Evolutionary conservation across 768 basidiomycete species (phyloP), one percentile per base, ranked within the genome.

Genomic region (Tylopilus plumbeoviolaceoides): DNA sequence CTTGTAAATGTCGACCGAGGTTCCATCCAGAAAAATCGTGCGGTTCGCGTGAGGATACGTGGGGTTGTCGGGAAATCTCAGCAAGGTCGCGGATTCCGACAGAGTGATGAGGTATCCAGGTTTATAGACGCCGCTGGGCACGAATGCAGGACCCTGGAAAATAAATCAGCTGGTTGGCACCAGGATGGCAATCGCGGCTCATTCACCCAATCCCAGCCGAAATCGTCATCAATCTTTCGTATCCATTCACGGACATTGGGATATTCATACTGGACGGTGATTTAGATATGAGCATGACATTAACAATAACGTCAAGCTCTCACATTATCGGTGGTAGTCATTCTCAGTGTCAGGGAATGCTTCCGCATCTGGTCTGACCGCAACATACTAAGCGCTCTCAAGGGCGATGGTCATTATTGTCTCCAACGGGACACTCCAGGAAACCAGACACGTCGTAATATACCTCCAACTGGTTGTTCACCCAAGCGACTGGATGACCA

Each of bases 201-300:
- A 4, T 50, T 23, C 52, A 81, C 78, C 81, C 80, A 83, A 63
- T 83, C 81, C 80, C 81, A 84, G 1, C 82, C 81, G 54, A 81
- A 83, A 59, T 84, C 81, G 4, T 74, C 75, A 30, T 75, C 69
- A 3, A 73, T 70, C 60, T 84, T 82, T 1, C 81, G 74, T 25
- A 81, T 69, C 65, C 72, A 81, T 27, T 73, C 69, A 45, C 75
- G 75, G 33, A 76, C 71, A 12, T 8, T 73, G 10, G 79, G 75
- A 54, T 77, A 80, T 57, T 80, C 80, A 49, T 72, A 81, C 78
- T 81, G 38, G 12, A 18, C 14, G 31, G 41, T 43, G 44, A 18
- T 23, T 44, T 23, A 36, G n/a, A 17, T 14, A 46, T n/a, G 33
- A 2, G 15, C 17, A 20, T 23, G n/a, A 18, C 39, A 21, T n/a